Evolutionary conservation across 2,329 filamentous ascomycete species (phyloP).

Genomic region (Salinomyces thailandicus): DNA sequence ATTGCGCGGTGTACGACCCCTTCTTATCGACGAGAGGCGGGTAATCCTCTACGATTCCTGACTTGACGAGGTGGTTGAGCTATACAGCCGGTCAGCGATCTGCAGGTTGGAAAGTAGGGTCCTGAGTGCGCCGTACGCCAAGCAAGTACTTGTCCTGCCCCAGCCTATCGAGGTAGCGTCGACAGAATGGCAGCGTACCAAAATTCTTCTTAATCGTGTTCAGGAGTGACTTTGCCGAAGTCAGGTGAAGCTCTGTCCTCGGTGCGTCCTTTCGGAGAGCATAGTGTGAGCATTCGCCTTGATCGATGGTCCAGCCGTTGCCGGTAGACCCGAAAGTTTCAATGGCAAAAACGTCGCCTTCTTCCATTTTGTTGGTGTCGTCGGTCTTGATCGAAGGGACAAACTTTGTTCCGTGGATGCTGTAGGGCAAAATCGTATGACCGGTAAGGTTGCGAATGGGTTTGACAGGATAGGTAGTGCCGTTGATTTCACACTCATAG

Average conservation of each 20-base stretch:
- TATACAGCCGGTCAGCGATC: background rate
- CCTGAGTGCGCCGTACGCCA: conserved; percentile 47
- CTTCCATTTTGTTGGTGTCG: conserved; percentile 93
- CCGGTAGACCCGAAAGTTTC: conserved; percentile 94
- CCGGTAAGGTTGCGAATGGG: conserved; percentile 79
- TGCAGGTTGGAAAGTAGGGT: background rate
- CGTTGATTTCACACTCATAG: conserved; percentile 77
- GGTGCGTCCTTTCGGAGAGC: conserved; percentile 62
- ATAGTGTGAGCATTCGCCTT: conserved; percentile 80
- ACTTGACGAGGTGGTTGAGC: conserved; percentile 73
- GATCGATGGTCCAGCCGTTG: conserved; percentile 51
- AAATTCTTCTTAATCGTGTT: conserved; percentile 95
- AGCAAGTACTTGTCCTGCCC: conserved; percentile 91
- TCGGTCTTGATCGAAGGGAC: conserved; percentile 85
- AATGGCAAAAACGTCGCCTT: conserved; percentile 89
- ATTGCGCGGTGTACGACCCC: conserved; percentile 90
- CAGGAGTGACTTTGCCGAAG: conserved; percentile 74
- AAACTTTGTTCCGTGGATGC: conserved; percentile 86
- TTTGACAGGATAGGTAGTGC: conserved; percentile 69
- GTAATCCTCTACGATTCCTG: conserved; percentile 80
- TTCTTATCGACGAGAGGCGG: conserved; percentile 84
- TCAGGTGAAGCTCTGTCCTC: conserved; percentile 64
- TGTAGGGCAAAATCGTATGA: conserved; percentile 80
- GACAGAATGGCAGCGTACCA: conserved; percentile 80
- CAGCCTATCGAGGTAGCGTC: conserved; percentile 82